Percentiles rank a stretch among this genome's conserved stretches.
Evolutionary conservation across 495 filamentous ascomycete species (phyloP).

Genomic region (Aspergillus haitiensis): DNA sequence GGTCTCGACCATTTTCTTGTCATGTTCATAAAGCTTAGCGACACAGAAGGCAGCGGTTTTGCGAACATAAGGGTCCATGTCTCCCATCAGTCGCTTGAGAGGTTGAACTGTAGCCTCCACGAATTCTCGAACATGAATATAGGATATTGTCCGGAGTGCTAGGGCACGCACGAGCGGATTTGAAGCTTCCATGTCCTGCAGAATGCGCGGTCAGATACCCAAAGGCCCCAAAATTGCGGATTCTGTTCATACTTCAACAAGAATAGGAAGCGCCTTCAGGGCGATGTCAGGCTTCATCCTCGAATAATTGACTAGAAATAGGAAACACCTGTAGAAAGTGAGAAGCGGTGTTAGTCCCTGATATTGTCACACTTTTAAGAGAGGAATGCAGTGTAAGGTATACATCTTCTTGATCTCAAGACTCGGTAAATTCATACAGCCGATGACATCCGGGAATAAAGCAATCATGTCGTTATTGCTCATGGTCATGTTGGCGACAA

Average conservation of each 20-base stretch:
- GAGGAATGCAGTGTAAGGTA: slow-evolving; percentile 25
- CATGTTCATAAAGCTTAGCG: slow-evolving; percentile 96
- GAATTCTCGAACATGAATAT: slow-evolving; percentile 95
- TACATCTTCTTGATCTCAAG: slow-evolving; percentile 99
- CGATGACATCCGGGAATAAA: slow-evolving; percentile 91
- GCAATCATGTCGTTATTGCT: slow-evolving; percentile 99
- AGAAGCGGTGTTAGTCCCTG: slow-evolving; percentile 23
- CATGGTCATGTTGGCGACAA: slow-evolving; percentile 99
- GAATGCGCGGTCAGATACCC: slow-evolving; percentile 10
- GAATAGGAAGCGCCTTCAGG: slow-evolving; percentile 84
- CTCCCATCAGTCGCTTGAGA: slow-evolving; percentile 78
- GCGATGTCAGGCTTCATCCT: slow-evolving; percentile 93
- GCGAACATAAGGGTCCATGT: slow-evolving; percentile 92
- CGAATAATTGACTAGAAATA: slow-evolving; percentile 96
- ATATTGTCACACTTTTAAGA: slow-evolving; percentile 4
- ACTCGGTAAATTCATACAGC: slow-evolving; percentile 88
- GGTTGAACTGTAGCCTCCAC: slow-evolving; percentile 86
- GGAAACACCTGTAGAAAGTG: slow-evolving; percentile 72
- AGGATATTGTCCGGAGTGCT: slow-evolving; percentile 92
- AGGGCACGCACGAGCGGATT: slow-evolving; percentile 94
- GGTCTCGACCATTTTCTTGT: slow-evolving; percentile 82
- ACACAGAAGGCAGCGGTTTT: slow-evolving; percentile 97
- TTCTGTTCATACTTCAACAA: slow-evolving; percentile 67
- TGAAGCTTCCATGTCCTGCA: slow-evolving; percentile 87
- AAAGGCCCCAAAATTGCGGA: not conserved